These are phyloP conservation scores for Colletotrichum higginsianum DNA, from an alignment of 2,329 filamentous ascomycete species.

Conservation along the genomic window DNA sequence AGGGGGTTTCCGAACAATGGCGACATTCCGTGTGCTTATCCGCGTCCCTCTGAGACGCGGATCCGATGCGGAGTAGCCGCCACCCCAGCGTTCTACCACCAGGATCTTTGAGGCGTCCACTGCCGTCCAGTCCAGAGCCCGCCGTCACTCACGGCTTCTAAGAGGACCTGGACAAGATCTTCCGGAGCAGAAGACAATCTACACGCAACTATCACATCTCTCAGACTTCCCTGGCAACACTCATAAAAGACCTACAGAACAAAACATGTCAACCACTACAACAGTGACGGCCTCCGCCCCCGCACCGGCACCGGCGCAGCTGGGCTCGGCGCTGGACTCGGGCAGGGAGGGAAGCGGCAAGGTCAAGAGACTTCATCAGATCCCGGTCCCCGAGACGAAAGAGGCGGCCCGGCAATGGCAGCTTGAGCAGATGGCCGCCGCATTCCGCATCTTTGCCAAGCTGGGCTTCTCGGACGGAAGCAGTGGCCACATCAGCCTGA, in stretches of 20 bases:
- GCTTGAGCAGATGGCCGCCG: constrained; percentile 60
- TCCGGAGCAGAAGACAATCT: neutral
- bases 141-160: too few species aligned
- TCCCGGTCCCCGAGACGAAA: constrained; percentile 31
- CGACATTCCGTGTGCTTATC: constrained; percentile 32
- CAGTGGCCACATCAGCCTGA: constrained; percentile 62
- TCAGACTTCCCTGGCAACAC: too few species aligned
- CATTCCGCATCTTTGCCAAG: constrained; percentile 64
- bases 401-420: constrained; percentile 53
- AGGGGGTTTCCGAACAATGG: constrained; percentile 29
- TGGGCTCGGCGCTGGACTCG: constrained; percentile 35
- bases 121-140: neutral
- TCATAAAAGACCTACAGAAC: neutral
- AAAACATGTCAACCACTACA: constrained; percentile 35
- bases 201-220: neutral
- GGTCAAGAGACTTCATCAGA: constrained; percentile 40
- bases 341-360: constrained; percentile 18
- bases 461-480: constrained; percentile 62
- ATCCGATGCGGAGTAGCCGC: constrained; percentile 23
- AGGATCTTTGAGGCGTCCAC: neutral
- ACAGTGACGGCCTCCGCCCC: constrained; percentile 3
- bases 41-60: neutral
- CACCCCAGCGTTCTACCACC: neutral
- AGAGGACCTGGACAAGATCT: neutral
- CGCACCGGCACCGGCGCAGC: constrained; percentile 20